Evolutionary conservation across 441 rosid species (phyloP).

Genomic region (Erysimum pusillum): DNA sequence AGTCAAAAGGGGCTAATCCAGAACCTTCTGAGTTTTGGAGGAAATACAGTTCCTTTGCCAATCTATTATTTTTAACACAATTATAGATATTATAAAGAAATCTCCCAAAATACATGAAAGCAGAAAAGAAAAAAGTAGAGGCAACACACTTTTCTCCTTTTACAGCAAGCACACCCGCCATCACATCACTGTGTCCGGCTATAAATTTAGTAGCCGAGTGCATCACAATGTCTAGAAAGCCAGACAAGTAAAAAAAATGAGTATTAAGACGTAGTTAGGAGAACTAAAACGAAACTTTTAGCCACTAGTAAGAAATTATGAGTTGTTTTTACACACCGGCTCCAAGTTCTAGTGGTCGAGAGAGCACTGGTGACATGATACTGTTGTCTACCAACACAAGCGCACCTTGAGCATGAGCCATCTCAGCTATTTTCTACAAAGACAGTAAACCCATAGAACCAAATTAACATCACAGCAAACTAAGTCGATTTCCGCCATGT

Average conservation of each 20-base stretch:
- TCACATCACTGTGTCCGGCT: slow-evolving; percentile 92
- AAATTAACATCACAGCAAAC: neutral
- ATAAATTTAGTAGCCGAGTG: slow-evolving; percentile 96
- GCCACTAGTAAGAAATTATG: neutral
- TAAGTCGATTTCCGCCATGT: neutral
- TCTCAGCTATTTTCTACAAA: slow-evolving; percentile 79
- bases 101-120: neutral
- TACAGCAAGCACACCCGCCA: slow-evolving; percentile 95
- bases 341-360: slow-evolving; percentile 91
- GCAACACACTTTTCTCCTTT: slow-evolving; percentile 80
- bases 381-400: slow-evolving; percentile 92
- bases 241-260: slow-evolving; percentile 14
- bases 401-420: slow-evolving; percentile 86
- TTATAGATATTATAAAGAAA: neutral
- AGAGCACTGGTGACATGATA: slow-evolving; percentile 89
- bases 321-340: slow-evolving; percentile 64
- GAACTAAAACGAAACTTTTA: neutral
- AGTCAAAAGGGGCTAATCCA: slow-evolving; percentile 94
- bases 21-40: slow-evolving; percentile 97
- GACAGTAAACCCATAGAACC: slow-evolving; percentile 1
- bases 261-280: slow-evolving; percentile 15
- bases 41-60: slow-evolving; percentile 83
- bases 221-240: slow-evolving; percentile 85
- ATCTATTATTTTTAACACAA: slow-evolving; percentile 50
- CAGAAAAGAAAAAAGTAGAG: slow-evolving; percentile 15